Evolutionary conservation across 2,329 filamentous ascomycete species (phyloP).

Genomic region (Botrytis fragariae): DNA sequence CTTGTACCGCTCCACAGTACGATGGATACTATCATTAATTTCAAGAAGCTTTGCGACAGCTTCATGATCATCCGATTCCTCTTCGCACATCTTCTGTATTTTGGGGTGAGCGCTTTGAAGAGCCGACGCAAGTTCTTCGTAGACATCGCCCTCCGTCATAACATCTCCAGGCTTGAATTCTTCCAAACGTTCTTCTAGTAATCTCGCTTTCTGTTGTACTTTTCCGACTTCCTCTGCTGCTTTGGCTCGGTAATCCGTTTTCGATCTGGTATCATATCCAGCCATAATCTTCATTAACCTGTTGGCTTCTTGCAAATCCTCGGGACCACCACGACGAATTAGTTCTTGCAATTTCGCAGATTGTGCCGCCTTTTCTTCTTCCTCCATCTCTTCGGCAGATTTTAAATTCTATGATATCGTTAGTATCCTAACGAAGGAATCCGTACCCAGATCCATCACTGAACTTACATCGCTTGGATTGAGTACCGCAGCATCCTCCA

Average conservation of each 20-base stretch:
- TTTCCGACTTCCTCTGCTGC: slow-evolving; percentile 92
- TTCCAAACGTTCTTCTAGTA: slow-evolving; percentile 90
- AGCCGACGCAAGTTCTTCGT: slow-evolving; percentile 82
- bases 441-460: not conserved
- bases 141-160: slow-evolving; percentile 66
- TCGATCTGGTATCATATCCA: slow-evolving; percentile 89
- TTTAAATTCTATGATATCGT: slow-evolving; percentile 70
- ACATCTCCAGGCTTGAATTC: slow-evolving; percentile 78
- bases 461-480: slow-evolving; percentile 89
- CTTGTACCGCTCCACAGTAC: slow-evolving; percentile 93
- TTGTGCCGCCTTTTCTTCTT: slow-evolving; percentile 90
- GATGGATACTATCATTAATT: slow-evolving; percentile 98
- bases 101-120: slow-evolving; percentile 94
- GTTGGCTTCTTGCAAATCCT: slow-evolving; percentile 95
- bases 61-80: slow-evolving; percentile 95
- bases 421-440: slow-evolving; percentile 28
- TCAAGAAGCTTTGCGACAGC: slow-evolving; percentile 93
- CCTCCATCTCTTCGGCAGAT: slow-evolving; percentile 97
- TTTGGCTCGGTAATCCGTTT: slow-evolving; percentile 97
- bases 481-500: slow-evolving; percentile 91
- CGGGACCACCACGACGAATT: slow-evolving; percentile 85
- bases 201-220: slow-evolving; percentile 90
- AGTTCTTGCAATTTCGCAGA: slow-evolving; percentile 98
- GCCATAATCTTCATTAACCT: slow-evolving; percentile 99
- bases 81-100: slow-evolving; percentile 99